Conservation (phyloP, 2,329 filamentous ascomycete species). For the Neopestalotiopsis sp. region DNA sequence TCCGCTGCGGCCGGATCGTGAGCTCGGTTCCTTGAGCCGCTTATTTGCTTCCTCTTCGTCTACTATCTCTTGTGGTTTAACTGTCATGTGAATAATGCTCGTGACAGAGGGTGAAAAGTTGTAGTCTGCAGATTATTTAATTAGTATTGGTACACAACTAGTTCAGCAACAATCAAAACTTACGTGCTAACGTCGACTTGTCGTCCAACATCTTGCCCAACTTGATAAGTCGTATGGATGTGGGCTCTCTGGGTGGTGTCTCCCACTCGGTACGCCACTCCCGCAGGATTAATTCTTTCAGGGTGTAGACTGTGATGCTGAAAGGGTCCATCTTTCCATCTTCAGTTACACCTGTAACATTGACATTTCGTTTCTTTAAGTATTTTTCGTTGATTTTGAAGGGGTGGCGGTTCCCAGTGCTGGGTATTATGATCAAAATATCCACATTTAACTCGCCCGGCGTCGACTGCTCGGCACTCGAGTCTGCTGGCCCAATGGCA, state of each 20-base stretch:
- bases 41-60: constrained; percentile 72
- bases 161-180: constrained; percentile 28
- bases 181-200: constrained; percentile 84
- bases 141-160: constrained; percentile 13
- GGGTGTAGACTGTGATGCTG: constrained; percentile 88
- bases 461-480: constrained; percentile 14
- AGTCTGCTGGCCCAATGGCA: constrained; percentile 18
- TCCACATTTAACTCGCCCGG: constrained; percentile 55
- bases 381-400: constrained; percentile 92
- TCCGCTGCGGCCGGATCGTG: constrained; percentile 31
- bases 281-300: constrained; percentile 91
- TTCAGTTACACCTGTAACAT: constrained; percentile 69
- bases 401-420: constrained; percentile 78
- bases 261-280: constrained; percentile 97
- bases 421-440: constrained; percentile 84
- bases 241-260: constrained; percentile 81
- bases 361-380: constrained; percentile 78
- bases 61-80: constrained; percentile 75
- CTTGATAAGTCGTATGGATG: constrained; percentile 87
- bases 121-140: constrained; percentile 56
- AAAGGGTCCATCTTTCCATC: constrained; percentile 74
- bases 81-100: constrained; percentile 79
- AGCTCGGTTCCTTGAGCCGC: constrained; percentile 52
- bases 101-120: constrained; percentile 66
- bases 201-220: constrained; percentile 92